A percentile compares a stretch with the other conserved stretches of the same genome.
phyloP scores from a whole-genome alignment of 192 early-diverging fungal genomes.

The Backusella australiensis region DNA sequence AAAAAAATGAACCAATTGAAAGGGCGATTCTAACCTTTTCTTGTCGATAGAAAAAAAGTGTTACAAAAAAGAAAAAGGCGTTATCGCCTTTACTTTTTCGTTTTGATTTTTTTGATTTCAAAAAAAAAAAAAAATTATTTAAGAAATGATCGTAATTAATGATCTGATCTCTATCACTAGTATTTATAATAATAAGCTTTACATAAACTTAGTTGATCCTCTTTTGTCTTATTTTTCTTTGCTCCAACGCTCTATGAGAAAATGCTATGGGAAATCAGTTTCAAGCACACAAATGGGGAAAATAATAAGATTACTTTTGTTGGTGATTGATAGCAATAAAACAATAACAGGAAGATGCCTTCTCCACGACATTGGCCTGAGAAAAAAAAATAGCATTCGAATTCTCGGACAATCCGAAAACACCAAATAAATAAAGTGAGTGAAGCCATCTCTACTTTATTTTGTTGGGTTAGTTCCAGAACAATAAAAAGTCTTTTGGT shows the following conservation, averaged over 20 bases:
- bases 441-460: not conserved
- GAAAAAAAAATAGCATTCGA: not conserved
- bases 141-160: not conserved
- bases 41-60: not conserved
- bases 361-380: not conserved
- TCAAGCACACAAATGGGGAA: not conserved
- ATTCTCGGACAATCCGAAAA: not conserved
- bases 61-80: not conserved
- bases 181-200: not conserved
- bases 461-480: not conserved
- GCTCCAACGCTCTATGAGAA: not conserved
- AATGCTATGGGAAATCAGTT: not conserved
- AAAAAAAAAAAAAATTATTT: not conserved
- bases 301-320: not conserved
- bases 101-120: not conserved
- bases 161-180: not conserved
- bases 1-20: constrained; percentile 3
- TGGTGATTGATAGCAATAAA: not conserved
- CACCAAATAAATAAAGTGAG: not conserved
- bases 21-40: not conserved
- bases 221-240: not conserved
- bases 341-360: not conserved
- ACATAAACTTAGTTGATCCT: not conserved
- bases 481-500: not conserved
- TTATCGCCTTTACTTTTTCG: not conserved